Evolutionary conservation across 768 basidiomycete species (phyloP), one percentile per base, ranked within the genome.

Genomic region (Boletus rufocinnamomeus): DNA sequence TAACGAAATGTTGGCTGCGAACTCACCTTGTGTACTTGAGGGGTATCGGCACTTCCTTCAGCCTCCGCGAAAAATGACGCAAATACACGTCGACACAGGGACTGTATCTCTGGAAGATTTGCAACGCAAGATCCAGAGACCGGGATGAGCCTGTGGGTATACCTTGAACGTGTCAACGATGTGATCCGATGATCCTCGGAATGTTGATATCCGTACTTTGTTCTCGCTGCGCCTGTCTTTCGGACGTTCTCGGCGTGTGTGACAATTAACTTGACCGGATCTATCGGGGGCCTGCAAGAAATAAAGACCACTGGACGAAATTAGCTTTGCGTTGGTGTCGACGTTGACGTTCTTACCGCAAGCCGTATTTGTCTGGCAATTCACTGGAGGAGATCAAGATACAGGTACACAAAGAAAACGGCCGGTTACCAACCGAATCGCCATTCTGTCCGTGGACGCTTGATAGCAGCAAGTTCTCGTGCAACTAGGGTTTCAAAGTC

Each of bases 311-410:
- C 91, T 93, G 8, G 41, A 35, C 19, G 35, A 56, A 25, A 37
- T 61, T 34, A 64, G 51, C 23, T 16, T 37, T 30, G 30, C 2
- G 2, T 41, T 21, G 37, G 53, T 50, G 45, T 37, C 56, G 27
- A 56, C 54, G 9, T 41, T 14, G 30, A 27, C 14, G 17, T 6
- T 44, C 54, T 38, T 69, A 93, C 91, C 84, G 56, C 91, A 94
- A 44, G 85, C 82, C 1, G 91, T 93, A 66, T 89, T 87, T 4
- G 90, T 92, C 66, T 84, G 84, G 61, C 87, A 91, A 66, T 85
- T 93, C 6, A 74, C 91, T 94, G 60, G 14, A 63, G 30, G 57
- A 52, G 30, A 47, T 37, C 44, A 58, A 59, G 41, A 52, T 10
- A 21, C 17, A 41, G 14, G 11, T 14, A 45, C 52, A 13, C 23